phyloP scores from a whole-genome alignment of 1,284 basidiomycete genomes.

The Bjerkandera adusta region DNA sequence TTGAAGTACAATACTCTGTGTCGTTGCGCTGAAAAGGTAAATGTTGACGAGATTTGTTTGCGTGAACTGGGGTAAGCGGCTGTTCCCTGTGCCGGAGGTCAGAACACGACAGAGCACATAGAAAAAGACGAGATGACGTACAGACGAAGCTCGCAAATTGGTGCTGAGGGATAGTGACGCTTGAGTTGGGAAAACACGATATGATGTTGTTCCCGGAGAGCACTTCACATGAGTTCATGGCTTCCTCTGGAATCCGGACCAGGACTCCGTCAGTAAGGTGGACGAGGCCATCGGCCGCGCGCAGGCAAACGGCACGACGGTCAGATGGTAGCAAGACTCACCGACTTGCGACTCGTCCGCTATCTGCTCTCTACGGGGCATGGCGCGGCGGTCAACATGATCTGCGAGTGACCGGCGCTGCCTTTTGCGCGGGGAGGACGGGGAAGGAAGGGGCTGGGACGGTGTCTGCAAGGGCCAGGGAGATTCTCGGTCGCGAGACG shows the following conservation, averaged over 20 bases:
- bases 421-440: slow-evolving; percentile 27
- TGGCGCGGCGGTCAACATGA: slow-evolving; percentile 17
- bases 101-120: slow-evolving; percentile 40
- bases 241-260: slow-evolving; percentile 27
- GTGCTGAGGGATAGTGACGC: slow-evolving; percentile 58
- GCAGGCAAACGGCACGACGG: slow-evolving; percentile 6
- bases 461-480: slow-evolving; percentile 40
- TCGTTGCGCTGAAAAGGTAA: slow-evolving; percentile 69
- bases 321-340: slow-evolving; percentile 27
- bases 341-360: slow-evolving; percentile 41
- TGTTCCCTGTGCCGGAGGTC: slow-evolving; percentile 44
- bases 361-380: slow-evolving; percentile 27
- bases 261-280: not conserved
- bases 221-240: slow-evolving; percentile 32
- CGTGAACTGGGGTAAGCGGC: slow-evolving; percentile 41
- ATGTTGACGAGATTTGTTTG: slow-evolving; percentile 56
- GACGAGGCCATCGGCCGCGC: not conserved
- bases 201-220: slow-evolving; percentile 61
- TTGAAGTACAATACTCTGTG: slow-evolving; percentile 24
- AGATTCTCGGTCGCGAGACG: slow-evolving; percentile 26
- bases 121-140: not conserved
- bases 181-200: slow-evolving; percentile 65
- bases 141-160: slow-evolving; percentile 66
- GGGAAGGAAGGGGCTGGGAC: slow-evolving; percentile 23
- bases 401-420: slow-evolving; percentile 9